Evolutionary conservation across 2,329 filamentous ascomycete genomes (phyloP).

Genomic region (Claviceps capensis): DNA sequence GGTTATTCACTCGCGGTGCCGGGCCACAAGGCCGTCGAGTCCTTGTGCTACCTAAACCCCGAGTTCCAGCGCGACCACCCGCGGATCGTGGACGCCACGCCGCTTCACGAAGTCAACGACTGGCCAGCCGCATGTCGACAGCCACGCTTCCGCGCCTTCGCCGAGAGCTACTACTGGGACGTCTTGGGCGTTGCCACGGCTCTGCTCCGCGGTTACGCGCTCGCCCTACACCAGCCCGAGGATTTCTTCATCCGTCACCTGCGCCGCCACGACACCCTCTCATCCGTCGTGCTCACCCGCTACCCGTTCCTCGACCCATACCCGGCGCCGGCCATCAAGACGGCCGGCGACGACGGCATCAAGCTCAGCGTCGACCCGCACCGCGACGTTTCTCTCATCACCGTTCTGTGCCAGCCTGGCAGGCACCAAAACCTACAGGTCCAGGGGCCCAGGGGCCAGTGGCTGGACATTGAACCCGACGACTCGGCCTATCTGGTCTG

Average conservation of each 20-base stretch:
- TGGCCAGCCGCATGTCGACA: conserved; percentile 6
- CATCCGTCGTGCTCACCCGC: conserved; percentile 8
- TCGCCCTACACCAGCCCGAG: conserved; percentile 5
- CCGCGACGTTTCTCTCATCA: conserved; percentile 7
- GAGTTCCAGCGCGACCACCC: conserved; percentile 2
- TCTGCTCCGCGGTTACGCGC: conserved; percentile 6
- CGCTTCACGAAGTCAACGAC: conserved; percentile 7
- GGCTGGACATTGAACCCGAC: conserved; percentile 6
- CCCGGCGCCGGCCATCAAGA: conserved; percentile 8
- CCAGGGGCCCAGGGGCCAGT: conserved; percentile 4
- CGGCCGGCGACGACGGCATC: conserved; percentile 6
- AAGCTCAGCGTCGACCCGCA: conserved; percentile 8
- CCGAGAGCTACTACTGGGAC: conserved; percentile 7
- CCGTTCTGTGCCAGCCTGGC: conserved; percentile 6
- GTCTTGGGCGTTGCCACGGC: conserved; percentile 4
- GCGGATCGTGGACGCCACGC: conserved; percentile 3
- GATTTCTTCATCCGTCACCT: conserved; percentile 7
- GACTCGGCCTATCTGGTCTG: conserved; percentile 6
- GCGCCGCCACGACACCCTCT: conserved; percentile 4
- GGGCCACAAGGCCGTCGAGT: conserved; percentile 1
- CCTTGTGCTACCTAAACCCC: conserved; percentile 1
- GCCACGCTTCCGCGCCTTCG: conserved; percentile 6
- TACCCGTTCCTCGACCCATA: conserved; percentile 7
- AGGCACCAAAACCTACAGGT: conserved; percentile 7
- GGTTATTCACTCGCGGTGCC: conserved; percentile 3